Base-by-base conservation (phyloP, 2,329 filamentous ascomycete genomes). In the Talaromyces funiculosus region DNA sequence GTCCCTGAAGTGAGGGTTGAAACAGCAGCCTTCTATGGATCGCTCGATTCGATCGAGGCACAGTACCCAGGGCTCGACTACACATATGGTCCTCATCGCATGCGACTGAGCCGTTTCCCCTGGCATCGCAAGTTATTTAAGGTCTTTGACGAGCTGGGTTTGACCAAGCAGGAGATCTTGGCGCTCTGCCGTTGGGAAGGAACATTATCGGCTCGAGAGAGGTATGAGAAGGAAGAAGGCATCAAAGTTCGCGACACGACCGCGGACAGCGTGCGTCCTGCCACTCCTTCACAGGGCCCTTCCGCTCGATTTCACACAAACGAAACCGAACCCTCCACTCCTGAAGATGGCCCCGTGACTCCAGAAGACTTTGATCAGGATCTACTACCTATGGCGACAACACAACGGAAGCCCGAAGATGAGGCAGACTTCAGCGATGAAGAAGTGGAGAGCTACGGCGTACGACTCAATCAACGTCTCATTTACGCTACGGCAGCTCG, bases 41-140 rank as follows among this genome's bases (percentile, higher is more conserved):
- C 82, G 42, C 77, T 86, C 49, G 84, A 86, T 75, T 84, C 81
- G 67, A 79, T 86, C 63, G 85, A 87, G 76, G 84, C 85, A 54
- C 84, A 85, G 62, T 87, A 88, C 67, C 85, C 85, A 0, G 85
- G 85, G 35, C 77, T 87, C 51, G 85, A 88, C 76, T 88, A 88
- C 71, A 82, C 82, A 51, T 79, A 84, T 67, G 73, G 76, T 6
- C 83, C 85, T 1, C 85, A 88, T 73, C 81, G 85, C 60, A 83
- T 85, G 76, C 80, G 85, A 42, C 77, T 88, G 12, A 77, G 82
- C 57, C 82, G 83, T 49, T 87, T 86, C 69, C 80, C 81, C 10
- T 84, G 84, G 77, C 85, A 88, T 72, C 77, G 77, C 64, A 78
- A 78, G 62, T 77, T 88, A 1, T 87, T 88, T 73, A 77, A 77